Base-by-base conservation (phyloP, 2,329 filamentous ascomycete genomes). In the Ambrosiella cleistominuta region DNA sequence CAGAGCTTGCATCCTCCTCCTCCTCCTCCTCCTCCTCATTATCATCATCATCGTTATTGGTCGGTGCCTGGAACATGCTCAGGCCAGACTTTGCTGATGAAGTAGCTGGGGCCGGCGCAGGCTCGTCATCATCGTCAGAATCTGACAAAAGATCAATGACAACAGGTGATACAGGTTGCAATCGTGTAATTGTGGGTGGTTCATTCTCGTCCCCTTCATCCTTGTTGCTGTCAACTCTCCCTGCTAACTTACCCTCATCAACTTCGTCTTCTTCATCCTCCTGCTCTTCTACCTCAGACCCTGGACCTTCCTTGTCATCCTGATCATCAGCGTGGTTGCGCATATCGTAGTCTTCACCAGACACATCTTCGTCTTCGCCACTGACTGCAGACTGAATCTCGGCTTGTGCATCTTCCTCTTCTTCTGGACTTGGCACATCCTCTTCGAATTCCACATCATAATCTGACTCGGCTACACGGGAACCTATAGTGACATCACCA, bases 111-210 rank as follows among this genome's bases (percentile, higher is more conserved):
- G 37, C 13, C 2, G 42, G 54, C 8, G 63, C 61, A 7, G 37
- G 38, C 2, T 57, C 56, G 9, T 64, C 61, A 50, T 70, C 68
- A 50, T 70, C 68, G 38, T 75, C 73, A 1, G 71, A 73, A 59
- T 76, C 72, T 0, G 74, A 75, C 2, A 76, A 65, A 8, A 77
- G 63, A 57, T 70, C 70, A 60, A 77, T 77, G 15, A 76, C 68
- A 3, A 75, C 68, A 1, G 72, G 72, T 7, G 67, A 65, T 7
- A 65, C 65, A 1, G 68, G 60, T n/a, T 2, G 19, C 15, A 11
- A 47, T 13, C n/a, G 11, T 8, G n/a, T 15, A 8, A 61, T 61
- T 9, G 17, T 40, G 39, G 13, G 51, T 3, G 60, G 61, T 1
- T 63, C 60, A 5, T 57, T 54, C 7, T 61, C 58, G 17, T 62